Evolutionary conservation across 768 basidiomycete genomes (phyloP).

Genomic region (Mycena rebaudengoi): DNA sequence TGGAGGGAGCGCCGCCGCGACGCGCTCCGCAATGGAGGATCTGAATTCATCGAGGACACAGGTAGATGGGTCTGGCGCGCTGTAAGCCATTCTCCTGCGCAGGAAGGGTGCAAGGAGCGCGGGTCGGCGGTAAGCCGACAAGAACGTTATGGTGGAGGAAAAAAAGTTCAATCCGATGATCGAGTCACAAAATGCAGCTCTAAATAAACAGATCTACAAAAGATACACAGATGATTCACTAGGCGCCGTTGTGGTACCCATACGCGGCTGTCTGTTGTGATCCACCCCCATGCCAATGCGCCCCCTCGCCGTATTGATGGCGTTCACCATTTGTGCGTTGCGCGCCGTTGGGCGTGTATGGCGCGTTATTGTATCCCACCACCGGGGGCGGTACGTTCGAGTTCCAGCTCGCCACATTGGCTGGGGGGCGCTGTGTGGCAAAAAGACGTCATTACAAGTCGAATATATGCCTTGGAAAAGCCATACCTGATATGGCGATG

Average conservation of each 20-base stretch:
- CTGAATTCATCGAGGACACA: constrained; percentile 82
- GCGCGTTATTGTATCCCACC: neutral
- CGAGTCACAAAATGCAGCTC: no score
- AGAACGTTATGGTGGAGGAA: constrained; percentile 2
- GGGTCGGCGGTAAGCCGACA: constrained; percentile 2
- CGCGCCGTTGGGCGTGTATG: constrained; percentile 7
- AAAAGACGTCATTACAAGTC: neutral
- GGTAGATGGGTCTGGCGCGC: constrained; percentile 65
- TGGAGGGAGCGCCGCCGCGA: constrained; percentile 70
- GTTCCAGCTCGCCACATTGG: constrained; percentile 3
- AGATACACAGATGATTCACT: no score
- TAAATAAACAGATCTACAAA: no score
- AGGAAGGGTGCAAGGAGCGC: neutral
- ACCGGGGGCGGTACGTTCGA: no score
- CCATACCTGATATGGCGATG: constrained; percentile 10
- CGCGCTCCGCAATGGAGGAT: constrained; percentile 77
- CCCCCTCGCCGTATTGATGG: constrained; percentile 5
- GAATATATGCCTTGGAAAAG: neutral
- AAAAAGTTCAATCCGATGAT: constrained; percentile 7
- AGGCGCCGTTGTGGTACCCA: constrained; percentile 16
- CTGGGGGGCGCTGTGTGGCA: constrained; percentile 10
- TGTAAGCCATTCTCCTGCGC: constrained; percentile 38
- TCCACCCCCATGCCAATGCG: constrained; percentile 14
- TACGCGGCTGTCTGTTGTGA: constrained; percentile 18
- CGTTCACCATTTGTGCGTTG: neutral